Evolutionary conservation across 2,329 filamentous ascomycete genomes (phyloP), one percentile per base, ranked within the genome.

Genomic region (Colletotrichum abscissum): DNA sequence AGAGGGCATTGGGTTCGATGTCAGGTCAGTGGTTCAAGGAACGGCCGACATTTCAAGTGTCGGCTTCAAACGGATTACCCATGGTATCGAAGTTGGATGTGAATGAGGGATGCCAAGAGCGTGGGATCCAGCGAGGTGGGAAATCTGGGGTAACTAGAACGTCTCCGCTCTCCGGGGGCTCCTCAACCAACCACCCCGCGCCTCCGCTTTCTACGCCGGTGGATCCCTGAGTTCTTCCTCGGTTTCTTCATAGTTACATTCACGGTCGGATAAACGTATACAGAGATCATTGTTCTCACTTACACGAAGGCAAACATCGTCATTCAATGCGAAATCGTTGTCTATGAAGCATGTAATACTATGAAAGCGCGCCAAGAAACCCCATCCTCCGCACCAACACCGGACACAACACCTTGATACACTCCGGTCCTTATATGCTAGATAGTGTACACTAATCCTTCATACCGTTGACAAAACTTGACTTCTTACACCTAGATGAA

Each of bases 401-500:
- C 24, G 16, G 16, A 56, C 16, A 56, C 49, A 24, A 42, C 19
- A 9, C 7, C 52, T 19, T 30, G 16, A 57, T 56, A 33, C 22
- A 65, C 11, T 26, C 28, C 28, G 1, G 1, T 7, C 8, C 14
- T 1, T 33, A 2, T 22, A n/a, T 46, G 35, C 52, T 11, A 57
- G 16, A 42, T 65, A 65, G 16, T 65, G 9, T 56, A 56, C 63
- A 65, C 7, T 16, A 5, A 9, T 55, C 4, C 30, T 1, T 63
- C 11, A 38, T 38, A 5, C 5, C 5, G 14, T 24, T 24, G 12
- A 7, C 3, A 54, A 11, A n/a, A 2, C 2, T n/a, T 16, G 12
- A 2, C 22, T 2, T 5, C 49, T 11, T 3, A 49, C 6, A 14
- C 19, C 89, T 86, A 90, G 73, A 88, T 81, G 38, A 86, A 70